phyloP scores from a whole-genome alignment of 2,329 filamentous ascomycete species.

The Exophiala dermatitidis region DNA sequence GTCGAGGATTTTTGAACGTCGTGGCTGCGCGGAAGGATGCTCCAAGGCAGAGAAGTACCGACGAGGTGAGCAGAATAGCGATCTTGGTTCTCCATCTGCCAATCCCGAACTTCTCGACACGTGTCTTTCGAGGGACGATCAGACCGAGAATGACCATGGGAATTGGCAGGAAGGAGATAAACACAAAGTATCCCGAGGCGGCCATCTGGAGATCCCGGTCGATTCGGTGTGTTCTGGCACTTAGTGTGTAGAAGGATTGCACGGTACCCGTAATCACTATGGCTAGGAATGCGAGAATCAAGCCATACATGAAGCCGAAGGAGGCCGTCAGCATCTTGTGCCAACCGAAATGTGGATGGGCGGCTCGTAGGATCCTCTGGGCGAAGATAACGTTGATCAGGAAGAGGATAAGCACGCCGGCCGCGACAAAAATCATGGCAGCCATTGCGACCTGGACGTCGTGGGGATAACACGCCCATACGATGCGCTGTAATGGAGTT shows the following conservation, averaged over 20 bases:
- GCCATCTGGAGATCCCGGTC: slow-evolving; percentile 60
- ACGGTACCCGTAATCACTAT: slow-evolving; percentile 61
- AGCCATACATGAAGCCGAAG: slow-evolving; percentile 54
- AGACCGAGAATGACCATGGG: slow-evolving; percentile 47
- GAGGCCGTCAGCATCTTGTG: slow-evolving; percentile 43
- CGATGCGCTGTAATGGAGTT: slow-evolving; percentile 37
- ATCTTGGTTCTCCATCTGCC: slow-evolving; percentile 63
- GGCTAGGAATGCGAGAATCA: slow-evolving; percentile 54
- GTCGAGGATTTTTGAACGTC: slow-evolving; percentile 47
- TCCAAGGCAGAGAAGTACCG: slow-evolving; percentile 58
- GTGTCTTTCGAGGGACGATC: slow-evolving; percentile 39
- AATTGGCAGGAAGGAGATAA: slow-evolving; percentile 61
- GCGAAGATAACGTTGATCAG: slow-evolving; percentile 70
- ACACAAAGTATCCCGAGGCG: slow-evolving; percentile 53
- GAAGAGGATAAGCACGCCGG: slow-evolving; percentile 68
- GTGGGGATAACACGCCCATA: slow-evolving; percentile 44
- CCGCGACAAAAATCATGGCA: slow-evolving; percentile 62
- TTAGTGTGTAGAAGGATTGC: slow-evolving; percentile 60
- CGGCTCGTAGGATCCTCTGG: slow-evolving; percentile 66
- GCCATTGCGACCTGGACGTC: slow-evolving; percentile 48
- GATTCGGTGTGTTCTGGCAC: slow-evolving; percentile 41
- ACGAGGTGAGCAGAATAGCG: slow-evolving; percentile 53
- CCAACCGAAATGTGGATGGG: slow-evolving; percentile 67
- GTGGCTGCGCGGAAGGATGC: slow-evolving; percentile 62
- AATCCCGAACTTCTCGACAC: slow-evolving; percentile 56